Base-by-base conservation (phyloP, 495 filamentous ascomycete species). In the Penicillium robsamsonii region DNA sequence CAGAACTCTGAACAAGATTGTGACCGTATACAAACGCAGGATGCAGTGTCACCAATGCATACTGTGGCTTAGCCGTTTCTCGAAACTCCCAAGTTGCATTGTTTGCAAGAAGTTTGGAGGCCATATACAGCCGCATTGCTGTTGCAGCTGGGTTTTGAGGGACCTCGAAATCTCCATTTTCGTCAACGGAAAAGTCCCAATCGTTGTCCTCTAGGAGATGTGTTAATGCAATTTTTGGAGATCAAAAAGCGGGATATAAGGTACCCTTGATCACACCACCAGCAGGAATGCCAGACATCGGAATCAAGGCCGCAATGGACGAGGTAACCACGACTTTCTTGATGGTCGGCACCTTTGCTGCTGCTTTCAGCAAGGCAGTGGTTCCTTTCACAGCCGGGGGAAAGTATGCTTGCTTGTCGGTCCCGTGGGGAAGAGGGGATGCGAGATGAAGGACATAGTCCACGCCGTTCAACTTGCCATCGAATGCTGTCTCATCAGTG, bases 361-460 rank as follows among this genome's bases (percentile, higher is more conserved):
- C 68, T n/a, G 64, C 67, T 15, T 65, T 59, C 9, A 77, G 50
- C 9, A 76, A 51, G 8, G 66, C 57, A 4, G 48, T 56, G 1
- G 70, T 75, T 0, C 67, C 73, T 43, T 73, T 62, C 11, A 71
- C 46, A 2, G 72, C 71, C 0, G 71, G 72, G 38, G 38, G 38
- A 33, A 74, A 65, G 40, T 67, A 73, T 1, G 62, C 42, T 7
- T 62, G 42, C 42, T 73, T 71, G 31, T 69, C 49, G 0, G 54
- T 63, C 7, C 58, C 65, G 22, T 49, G 62, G 4, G 65, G 44
- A 18, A 78, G 57, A 44, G 75, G 75, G 0, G 75, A 76, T 22
- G 75, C 75, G 17, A 75, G 57, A 53, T 77, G 72, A 12, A 77
- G 49, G 9, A 77, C 62, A 43, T 71, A 75, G 47, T 71, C 69